phyloP scores from a whole-genome alignment of 495 filamentous ascomycete species.

The Penicillium pulvis region DNA sequence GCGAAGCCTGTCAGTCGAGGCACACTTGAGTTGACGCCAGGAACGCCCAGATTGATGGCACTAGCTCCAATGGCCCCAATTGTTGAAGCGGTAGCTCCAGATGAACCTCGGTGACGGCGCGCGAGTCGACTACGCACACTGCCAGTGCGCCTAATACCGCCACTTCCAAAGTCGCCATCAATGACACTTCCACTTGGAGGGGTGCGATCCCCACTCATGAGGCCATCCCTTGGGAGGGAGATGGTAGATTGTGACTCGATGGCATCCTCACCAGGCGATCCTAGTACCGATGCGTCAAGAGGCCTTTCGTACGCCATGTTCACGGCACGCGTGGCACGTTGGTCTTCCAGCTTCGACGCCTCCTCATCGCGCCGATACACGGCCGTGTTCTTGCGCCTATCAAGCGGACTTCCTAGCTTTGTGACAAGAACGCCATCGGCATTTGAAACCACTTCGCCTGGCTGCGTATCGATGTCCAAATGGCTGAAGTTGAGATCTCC shows the following conservation, averaged over 20 bases:
- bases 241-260: slow-evolving; percentile 35
- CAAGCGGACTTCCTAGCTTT: slow-evolving; percentile 34
- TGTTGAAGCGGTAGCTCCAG: slow-evolving; percentile 73
- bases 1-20: slow-evolving; percentile 92
- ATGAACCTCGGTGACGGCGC: slow-evolving; percentile 78
- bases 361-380: slow-evolving; percentile 53
- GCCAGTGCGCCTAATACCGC: slow-evolving; percentile 64
- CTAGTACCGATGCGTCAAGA: slow-evolving; percentile 25
- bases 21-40: slow-evolving; percentile 56
- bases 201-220: slow-evolving; percentile 54
- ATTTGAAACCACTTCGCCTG: slow-evolving; percentile 41
- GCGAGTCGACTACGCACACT: slow-evolving; percentile 82
- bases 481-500: slow-evolving; percentile 88
- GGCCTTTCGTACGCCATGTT: slow-evolving; percentile 62
- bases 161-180: slow-evolving; percentile 62
- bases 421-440: slow-evolving; percentile 45
- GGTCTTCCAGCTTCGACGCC: slow-evolving; percentile 58
- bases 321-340: slow-evolving; percentile 59
- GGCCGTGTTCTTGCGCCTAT: slow-evolving; percentile 40
- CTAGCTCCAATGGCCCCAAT: slow-evolving; percentile 71
- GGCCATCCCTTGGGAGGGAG: slow-evolving; percentile 38
- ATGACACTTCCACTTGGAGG: slow-evolving; percentile 66
- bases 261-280: slow-evolving; percentile 33
- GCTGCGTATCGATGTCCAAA: slow-evolving; percentile 53
- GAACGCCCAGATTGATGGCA: slow-evolving; percentile 64